A percentile compares a stretch with the other conserved stretches of the same genome.
Conservation (phyloP, 139 green algal genomes). For the Volvox africanus region DNA sequence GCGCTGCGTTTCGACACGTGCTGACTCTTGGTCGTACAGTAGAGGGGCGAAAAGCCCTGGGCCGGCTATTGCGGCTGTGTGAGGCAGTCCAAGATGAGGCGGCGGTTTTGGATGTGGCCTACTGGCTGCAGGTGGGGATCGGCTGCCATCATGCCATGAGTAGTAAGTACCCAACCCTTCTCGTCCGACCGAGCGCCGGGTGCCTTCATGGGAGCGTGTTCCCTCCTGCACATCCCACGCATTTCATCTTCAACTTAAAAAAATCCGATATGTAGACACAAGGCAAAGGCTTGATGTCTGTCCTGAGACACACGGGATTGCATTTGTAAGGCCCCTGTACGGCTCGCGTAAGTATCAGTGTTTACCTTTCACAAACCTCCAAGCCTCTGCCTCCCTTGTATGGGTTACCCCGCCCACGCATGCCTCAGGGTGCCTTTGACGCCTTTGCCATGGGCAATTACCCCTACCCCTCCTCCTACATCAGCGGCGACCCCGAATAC, state of each 20-base stretch:
- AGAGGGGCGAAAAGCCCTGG: constrained; percentile 45
- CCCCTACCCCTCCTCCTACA: constrained; percentile 74
- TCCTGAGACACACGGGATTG: too few relatives aligned
- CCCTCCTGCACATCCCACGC: too few relatives aligned
- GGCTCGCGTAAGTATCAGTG: too few relatives aligned
- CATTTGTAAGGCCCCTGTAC: too few relatives aligned
- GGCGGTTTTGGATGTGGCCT: constrained; percentile 53
- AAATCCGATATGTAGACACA: too few relatives aligned
- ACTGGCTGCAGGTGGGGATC: constrained; percentile 66
- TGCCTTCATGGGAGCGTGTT: too few relatives aligned
- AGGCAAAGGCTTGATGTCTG: too few relatives aligned
- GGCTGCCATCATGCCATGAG: too few relatives aligned
- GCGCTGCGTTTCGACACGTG: constrained; percentile 52
- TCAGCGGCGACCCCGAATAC: constrained; percentile 48
- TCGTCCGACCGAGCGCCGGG: too few relatives aligned
- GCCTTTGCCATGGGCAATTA: constrained; percentile 85
- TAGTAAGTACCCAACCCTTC: too few relatives aligned
- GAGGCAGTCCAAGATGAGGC: background rate
- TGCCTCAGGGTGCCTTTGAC: constrained; percentile 74
- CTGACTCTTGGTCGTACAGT: constrained; percentile 21
- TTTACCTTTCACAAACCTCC: too few relatives aligned
- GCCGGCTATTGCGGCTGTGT: constrained; percentile 63
- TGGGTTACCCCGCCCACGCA: background rate
- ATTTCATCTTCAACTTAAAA: too few relatives aligned
- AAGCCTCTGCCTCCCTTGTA: background rate